phyloP scores from a whole-genome alignment of 2,329 filamentous ascomycete genomes.

The Aureobasidium sp. region DNA sequence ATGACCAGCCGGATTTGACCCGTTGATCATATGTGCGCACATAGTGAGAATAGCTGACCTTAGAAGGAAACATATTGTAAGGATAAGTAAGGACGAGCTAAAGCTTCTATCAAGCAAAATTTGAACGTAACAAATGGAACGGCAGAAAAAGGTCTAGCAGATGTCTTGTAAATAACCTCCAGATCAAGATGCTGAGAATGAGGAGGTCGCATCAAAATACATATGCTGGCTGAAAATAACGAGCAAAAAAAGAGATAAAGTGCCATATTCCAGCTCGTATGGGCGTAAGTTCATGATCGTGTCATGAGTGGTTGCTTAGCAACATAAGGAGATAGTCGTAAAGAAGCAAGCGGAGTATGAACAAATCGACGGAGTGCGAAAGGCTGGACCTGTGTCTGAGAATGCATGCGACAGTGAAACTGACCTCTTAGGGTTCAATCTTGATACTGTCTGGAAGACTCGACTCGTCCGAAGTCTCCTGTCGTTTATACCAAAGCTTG shows the following conservation, averaged over 20 bases:
- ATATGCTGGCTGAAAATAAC: not conserved
- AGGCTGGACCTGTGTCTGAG: not conserved
- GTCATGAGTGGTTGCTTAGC: not conserved
- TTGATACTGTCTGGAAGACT: not conserved
- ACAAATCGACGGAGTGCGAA: not conserved
- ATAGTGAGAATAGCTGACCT: not conserved
- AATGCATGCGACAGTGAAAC: not conserved
- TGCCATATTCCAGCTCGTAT: not conserved
- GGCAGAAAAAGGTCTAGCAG: not conserved
- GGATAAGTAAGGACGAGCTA: not conserved
- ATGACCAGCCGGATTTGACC: no score
- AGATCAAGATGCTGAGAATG: not conserved
- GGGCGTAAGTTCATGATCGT: slow-evolving; percentile 9
- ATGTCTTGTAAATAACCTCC: not conserved
- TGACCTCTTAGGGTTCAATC: not conserved
- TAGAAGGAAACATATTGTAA: not conserved
- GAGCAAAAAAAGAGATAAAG: not conserved
- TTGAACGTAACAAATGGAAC: slow-evolving; percentile 1
- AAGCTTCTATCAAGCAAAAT: not conserved
- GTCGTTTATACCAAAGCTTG: slow-evolving; percentile 19
- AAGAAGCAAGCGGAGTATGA: not conserved
- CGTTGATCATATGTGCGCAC: not conserved
- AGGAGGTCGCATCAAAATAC: not conserved
- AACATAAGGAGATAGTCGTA: not conserved
- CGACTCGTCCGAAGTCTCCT: not conserved